A percentile compares a stretch with the other conserved stretches of the same genome.
phyloP scores from a whole-genome alignment of 495 filamentous ascomycete genomes.

The Aspergillus indologenus region DNA sequence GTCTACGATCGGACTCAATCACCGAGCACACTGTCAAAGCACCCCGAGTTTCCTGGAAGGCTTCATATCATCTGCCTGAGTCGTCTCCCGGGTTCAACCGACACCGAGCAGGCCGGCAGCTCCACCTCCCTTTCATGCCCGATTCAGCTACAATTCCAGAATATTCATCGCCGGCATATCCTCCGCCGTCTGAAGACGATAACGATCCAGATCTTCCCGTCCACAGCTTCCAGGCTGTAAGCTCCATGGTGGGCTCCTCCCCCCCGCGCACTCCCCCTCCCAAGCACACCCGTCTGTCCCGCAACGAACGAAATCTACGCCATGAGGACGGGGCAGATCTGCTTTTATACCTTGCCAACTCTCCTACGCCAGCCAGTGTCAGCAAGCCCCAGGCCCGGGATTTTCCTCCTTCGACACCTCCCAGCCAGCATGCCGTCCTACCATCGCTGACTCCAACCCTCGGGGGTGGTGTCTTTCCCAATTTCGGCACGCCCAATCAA shows the following conservation, averaged over 20 bases:
- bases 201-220: slow-evolving; percentile 67
- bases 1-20: slow-evolving; percentile 65
- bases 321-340: slow-evolving; percentile 88
- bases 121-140: slow-evolving; percentile 66
- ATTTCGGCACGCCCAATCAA: slow-evolving; percentile 57
- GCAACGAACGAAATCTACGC: slow-evolving; percentile 40
- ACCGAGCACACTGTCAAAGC: slow-evolving; percentile 54
- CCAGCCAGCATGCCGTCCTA: slow-evolving; percentile 70
- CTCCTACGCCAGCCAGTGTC: slow-evolving; percentile 74
- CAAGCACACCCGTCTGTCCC: slow-evolving; percentile 51
- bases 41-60: slow-evolving; percentile 68
- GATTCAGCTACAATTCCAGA: slow-evolving; percentile 65
- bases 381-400: slow-evolving; percentile 39
- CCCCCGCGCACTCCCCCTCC: slow-evolving; percentile 80
- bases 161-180: slow-evolving; percentile 58
- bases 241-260: slow-evolving; percentile 62
- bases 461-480: slow-evolving; percentile 56
- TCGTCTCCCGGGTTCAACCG: slow-evolving; percentile 68
- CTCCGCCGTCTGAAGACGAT: slow-evolving; percentile 70
- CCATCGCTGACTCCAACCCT: slow-evolving; percentile 69
- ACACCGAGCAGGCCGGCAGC: slow-evolving; percentile 39
- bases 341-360: slow-evolving; percentile 87
- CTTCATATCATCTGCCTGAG: slow-evolving; percentile 66
- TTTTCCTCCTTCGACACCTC: slow-evolving; percentile 83
- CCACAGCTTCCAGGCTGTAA: slow-evolving; percentile 65